Evolutionary conservation across 2,329 filamentous ascomycete genomes (phyloP), one percentile per base, ranked within the genome.

Genomic region (Pseudogymnoascus sp.): DNA sequence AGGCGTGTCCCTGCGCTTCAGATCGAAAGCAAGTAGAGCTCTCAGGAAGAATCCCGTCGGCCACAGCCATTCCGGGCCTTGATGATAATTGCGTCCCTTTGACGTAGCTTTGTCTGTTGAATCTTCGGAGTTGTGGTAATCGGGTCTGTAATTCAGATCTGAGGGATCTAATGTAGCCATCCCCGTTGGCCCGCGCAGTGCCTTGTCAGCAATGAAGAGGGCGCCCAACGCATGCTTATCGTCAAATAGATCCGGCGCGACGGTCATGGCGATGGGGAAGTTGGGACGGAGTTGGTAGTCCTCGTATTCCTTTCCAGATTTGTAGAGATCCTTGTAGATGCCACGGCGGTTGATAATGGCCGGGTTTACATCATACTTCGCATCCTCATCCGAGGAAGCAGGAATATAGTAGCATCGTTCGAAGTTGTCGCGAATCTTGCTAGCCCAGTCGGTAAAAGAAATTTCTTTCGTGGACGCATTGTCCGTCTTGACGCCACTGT

Each of bases 61-160:
- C 94, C 94, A 99, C 23, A 97, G 78, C 94, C 94, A 99, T 75
- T 99, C 94, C 0, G 94, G 95, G 4, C 94, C 94, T 75, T 97
- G 93, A 75, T 99, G 94, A 77, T 99, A 99, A 76, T 97, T 99
- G 63, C 94, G 84, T 60, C 94, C 94, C 76, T 97, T 97, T 69
- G 89, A 86, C 0, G 93, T 97, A 10, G 90, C 84, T 72, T 97
- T 97, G 75, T 97, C 90, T 11, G 84, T 85, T 65, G 88, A 93
- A 76, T 99, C 94, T 71, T 97, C 93, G 68, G 88, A 90, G 78
- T 99, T 99, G 79, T 88, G 86, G 78, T 99, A 99, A 78, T 94
- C 91, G 0, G 92, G 92, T 2, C 90, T 86, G 77, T 99, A 99
- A 77, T 99, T 96, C 63, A 92, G 80, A 73, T 99, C 95, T 1